Base-by-base conservation (phyloP, 2,329 filamentous ascomycete genomes). In the Exophiala mesophila region DNA sequence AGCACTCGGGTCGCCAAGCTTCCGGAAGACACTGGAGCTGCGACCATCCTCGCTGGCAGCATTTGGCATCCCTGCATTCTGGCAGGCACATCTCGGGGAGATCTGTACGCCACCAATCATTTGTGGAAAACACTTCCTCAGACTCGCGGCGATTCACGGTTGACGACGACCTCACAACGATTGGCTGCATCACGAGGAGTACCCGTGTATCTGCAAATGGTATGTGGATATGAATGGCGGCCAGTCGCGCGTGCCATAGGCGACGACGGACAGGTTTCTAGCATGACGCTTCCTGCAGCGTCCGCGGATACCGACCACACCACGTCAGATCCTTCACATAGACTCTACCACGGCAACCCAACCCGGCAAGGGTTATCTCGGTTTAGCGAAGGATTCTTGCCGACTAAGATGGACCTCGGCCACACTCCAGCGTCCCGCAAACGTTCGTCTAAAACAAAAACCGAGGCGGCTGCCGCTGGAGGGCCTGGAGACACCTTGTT, bases 201-300 rank as follows among this genome's bases (percentile, higher is more conserved):
- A 7, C 62, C 65, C 6, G 67, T 71, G 8, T 77, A 68, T 64
- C 68, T 76, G 44, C 73, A 77, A 49, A 69, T 63, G 5, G 78
- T 77, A 72, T 80, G 80, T 50, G 58, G 63, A 17, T 76, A 80
- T 52, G 74, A 79, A 41, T 82, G 76, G 74, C 57, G 58, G 4
- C 60, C 52, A 34, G 29, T 44, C 9, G n/a, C n/a, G n/a, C n/a
- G n/a, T n/a, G n/a, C n/a, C n/a, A n/a, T n/a, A n/a, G n/a, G n/a
- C n/a, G n/a, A n/a, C n/a, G n/a, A n/a, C n/a, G n/a, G n/a, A n/a
- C n/a, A n/a, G n/a, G n/a, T n/a, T n/a, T n/a, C n/a, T n/a, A n/a
- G n/a, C n/a, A n/a, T n/a, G n/a, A n/a, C n/a, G n/a, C n/a, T n/a
- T n/a, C n/a, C 13, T 10, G n/a, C n/a, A 28, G 24, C 13, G 17